Evolutionary conservation across 768 basidiomycete genomes (phyloP).

Genomic region (Phylloporus scabripes): DNA sequence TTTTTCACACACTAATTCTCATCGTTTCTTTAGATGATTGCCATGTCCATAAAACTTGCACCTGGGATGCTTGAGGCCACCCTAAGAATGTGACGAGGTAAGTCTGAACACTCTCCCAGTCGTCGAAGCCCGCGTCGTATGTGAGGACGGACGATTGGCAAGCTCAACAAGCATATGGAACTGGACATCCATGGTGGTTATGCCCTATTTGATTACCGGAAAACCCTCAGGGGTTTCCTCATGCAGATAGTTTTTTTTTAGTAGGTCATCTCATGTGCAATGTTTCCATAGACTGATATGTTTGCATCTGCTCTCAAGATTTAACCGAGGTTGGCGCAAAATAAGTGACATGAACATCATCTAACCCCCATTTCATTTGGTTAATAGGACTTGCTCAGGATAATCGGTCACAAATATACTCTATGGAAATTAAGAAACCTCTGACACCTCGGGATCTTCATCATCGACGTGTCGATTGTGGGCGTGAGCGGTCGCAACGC

Average conservation of each 20-base stretch:
- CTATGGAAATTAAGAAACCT: conserved; percentile 64
- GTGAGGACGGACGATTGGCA: too few relatives aligned
- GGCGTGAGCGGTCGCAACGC: conserved; percentile 50
- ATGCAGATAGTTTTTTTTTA: conserved; percentile 59
- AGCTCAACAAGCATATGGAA: too few relatives aligned
- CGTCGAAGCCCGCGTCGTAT: too few relatives aligned
- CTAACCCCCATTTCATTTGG: background rate
- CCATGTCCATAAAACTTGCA: too few relatives aligned
- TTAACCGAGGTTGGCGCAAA: conserved; percentile 53
- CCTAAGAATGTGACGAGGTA: too few relatives aligned
- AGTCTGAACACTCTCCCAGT: too few relatives aligned
- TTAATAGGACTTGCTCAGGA: conserved; percentile 69
- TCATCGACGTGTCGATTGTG: conserved; percentile 63
- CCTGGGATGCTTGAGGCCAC: too few relatives aligned
- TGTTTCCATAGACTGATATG: background rate
- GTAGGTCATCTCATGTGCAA: conserved; percentile 34
- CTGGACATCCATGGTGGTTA: too few relatives aligned
- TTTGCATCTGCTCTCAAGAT: conserved; percentile 55
- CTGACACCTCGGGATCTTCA: conserved; percentile 47
- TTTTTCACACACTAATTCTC: too few relatives aligned
- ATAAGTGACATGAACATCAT: background rate
- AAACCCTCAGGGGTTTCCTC: too few relatives aligned
- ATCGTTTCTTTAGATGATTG: too few relatives aligned
- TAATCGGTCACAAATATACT: conserved; percentile 78
- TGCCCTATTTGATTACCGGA: too few relatives aligned